Evolutionary conservation across 1,284 basidiomycete species (phyloP), one percentile per base, ranked within the genome.

Genomic region (Sanghuangporus baumii): DNA sequence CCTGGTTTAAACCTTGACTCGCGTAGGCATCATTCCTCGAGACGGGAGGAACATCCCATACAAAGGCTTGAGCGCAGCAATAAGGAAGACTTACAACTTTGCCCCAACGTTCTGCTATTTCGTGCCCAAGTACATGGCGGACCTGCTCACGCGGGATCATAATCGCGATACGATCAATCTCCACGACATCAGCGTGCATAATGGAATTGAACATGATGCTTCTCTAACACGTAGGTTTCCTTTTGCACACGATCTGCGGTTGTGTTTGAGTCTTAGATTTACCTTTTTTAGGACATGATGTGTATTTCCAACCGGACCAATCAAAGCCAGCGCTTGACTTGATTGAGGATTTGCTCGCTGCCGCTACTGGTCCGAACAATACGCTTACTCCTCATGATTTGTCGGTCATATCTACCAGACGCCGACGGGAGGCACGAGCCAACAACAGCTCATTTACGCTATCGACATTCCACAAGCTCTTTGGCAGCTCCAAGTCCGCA

Each of bases 191-290:
- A 79, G 81, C 68, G 71, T 86, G 34, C 89, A 91, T 71, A 91
- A 90, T 66, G 85, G 85, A 9, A 91, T 91, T 63, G 89, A 91
- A 67, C 89, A 91, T 67, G 89, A 91, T 66, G 89, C 77, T 0
- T 91, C 88, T 2, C 75, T 92, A 31, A 81, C 81, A 43, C 81
- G 89, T 91, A 71, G 59, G 84, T 78, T 36, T 31, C 18, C 11
- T 14, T 18, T 60, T 43, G 14, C 9, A 26, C 11, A 36, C 20
- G 48, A 26, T 40, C 11, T 55, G 20, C 26, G 6, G 50, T 4
- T 46, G 16, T 46, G 4, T n/a, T 46, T 20, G 16, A 16, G 11
- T 12, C 40, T n/a, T 46, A 46, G 7, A 46, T n/a, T 46, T 7
- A 46, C 16, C n/a, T 41, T 1, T 0, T 54, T 1, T 63, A 91